These are phyloP conservation scores for Chenopodium suecicum DNA, from an alignment of 148 eudicot genomes.

Conservation along the genomic window DNA sequence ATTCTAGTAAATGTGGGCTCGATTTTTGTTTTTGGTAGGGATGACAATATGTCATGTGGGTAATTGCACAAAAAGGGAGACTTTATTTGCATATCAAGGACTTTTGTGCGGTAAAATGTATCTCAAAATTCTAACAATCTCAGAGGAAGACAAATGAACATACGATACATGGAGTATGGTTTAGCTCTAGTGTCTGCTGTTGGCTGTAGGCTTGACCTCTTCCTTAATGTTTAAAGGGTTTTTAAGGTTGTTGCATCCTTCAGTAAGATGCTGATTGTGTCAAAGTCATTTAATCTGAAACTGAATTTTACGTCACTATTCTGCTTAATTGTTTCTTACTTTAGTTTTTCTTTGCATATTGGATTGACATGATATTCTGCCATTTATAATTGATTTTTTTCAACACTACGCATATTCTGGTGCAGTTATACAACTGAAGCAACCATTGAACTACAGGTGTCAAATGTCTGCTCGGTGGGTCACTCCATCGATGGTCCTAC, in stretches of 20 bases:
- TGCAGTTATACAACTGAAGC: slow-evolving; percentile 63
- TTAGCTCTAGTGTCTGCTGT: neutral
- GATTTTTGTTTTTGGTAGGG: neutral
- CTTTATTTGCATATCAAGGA: neutral
- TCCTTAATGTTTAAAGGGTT: neutral
- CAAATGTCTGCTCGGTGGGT: slow-evolving; percentile 71
- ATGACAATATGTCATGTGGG: neutral
- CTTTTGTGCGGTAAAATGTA: neutral
- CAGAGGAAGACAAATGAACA: neutral
- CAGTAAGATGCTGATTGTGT: neutral
- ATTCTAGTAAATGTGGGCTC: neutral
- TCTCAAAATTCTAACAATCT: neutral
- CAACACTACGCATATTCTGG: neutral
- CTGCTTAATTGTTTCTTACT: neutral
- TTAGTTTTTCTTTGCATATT: neutral
- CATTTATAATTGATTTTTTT: neutral
- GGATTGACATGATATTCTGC: neutral
- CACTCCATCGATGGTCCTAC: slow-evolving; percentile 59
- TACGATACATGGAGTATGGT: neutral
- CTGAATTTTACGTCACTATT: neutral
- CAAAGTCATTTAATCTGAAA: neutral
- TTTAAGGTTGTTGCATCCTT: neutral
- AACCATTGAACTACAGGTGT: slow-evolving; percentile 68
- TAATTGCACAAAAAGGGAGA: neutral
- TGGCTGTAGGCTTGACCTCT: neutral